A percentile compares a stretch with the other conserved stretches of the same genome.
Evolutionary conservation across 108 stramenopile genomes (phyloP).

Genomic region (Nitzschia inconspicua): DNA sequence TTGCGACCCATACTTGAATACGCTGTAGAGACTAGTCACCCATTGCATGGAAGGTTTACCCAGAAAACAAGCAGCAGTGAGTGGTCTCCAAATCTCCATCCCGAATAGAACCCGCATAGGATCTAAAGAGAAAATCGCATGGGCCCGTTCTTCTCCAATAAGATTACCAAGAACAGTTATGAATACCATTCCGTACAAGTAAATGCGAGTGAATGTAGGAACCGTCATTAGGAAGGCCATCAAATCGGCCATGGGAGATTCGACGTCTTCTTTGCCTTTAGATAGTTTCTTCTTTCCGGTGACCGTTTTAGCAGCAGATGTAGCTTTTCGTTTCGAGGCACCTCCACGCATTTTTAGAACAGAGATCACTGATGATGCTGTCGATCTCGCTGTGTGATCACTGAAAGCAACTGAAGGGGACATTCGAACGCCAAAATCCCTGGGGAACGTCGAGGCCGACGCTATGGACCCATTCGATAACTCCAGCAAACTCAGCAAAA

Average conservation of each 20-base stretch:
- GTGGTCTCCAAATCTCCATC: conserved; percentile 78
- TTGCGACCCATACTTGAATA: conserved; percentile 78
- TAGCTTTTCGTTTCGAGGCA: conserved; percentile 11
- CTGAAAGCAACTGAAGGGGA: no score
- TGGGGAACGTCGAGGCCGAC: no score
- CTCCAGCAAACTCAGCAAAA: no score
- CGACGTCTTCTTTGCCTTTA: conserved; percentile 4
- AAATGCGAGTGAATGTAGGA: conserved; percentile 75
- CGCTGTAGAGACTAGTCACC: conserved; percentile 84
- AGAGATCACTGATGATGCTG: no score
- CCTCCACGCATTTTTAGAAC: no score
- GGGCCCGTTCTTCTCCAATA: conserved; percentile 80
- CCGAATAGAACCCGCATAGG: conserved; percentile 76
- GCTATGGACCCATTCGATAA: no score
- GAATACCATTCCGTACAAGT: conserved; percentile 69
- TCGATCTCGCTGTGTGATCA: no score
- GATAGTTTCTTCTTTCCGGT: conserved; percentile 40
- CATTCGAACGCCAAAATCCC: no score
- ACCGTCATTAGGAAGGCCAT: conserved; percentile 70
- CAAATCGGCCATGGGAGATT: neutral
- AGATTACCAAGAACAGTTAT: conserved; percentile 69
- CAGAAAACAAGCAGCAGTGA: conserved; percentile 83
- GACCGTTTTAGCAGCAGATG: conserved; percentile 22
- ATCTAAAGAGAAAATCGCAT: conserved; percentile 76
- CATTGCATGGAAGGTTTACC: conserved; percentile 84